A percentile compares a stretch with the other conserved stretches of the same genome.
Evolutionary conservation across 257 asterid species (phyloP).

Genomic region (Dorcoceras hygrometricum): DNA sequence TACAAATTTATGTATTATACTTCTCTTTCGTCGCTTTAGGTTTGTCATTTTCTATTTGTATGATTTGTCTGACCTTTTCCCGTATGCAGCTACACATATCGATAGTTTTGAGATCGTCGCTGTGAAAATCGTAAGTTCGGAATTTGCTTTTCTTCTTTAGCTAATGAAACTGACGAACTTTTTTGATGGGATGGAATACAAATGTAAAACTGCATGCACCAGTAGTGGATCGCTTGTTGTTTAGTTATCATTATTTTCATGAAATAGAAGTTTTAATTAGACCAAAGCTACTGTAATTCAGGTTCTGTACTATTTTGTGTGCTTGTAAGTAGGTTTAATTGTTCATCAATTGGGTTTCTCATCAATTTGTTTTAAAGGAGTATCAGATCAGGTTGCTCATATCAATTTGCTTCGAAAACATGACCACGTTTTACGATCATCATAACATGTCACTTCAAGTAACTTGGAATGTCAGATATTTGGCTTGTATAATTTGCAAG

Average conservation of each 20-base stretch:
- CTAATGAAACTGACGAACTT: slow-evolving; percentile 14
- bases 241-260: neutral
- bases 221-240: neutral
- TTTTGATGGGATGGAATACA: slow-evolving; percentile 13
- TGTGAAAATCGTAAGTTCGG: slow-evolving; percentile 80
- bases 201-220: slow-evolving; percentile 28
- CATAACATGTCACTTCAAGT: slow-evolving; percentile 4
- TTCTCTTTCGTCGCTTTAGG: neutral
- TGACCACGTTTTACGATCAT: neutral
- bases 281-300: neutral
- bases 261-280: neutral
- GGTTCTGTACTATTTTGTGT: slow-evolving; percentile 11
- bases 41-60: slow-evolving; percentile 14
- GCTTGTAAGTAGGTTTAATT: neutral
- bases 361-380: slow-evolving; percentile 2
- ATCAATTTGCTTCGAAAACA: neutral
- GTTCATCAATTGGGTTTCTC: neutral
- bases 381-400: neutral
- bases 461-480: neutral
- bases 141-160: neutral
- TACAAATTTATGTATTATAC: neutral
- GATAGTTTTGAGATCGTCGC: slow-evolving; percentile 92
- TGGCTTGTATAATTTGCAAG: neutral
- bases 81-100: slow-evolving; percentile 79
- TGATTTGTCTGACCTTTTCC: slow-evolving; percentile 16